phyloP scores from a whole-genome alignment of 305 asterid species.

The Solanum chacoense region DNA sequence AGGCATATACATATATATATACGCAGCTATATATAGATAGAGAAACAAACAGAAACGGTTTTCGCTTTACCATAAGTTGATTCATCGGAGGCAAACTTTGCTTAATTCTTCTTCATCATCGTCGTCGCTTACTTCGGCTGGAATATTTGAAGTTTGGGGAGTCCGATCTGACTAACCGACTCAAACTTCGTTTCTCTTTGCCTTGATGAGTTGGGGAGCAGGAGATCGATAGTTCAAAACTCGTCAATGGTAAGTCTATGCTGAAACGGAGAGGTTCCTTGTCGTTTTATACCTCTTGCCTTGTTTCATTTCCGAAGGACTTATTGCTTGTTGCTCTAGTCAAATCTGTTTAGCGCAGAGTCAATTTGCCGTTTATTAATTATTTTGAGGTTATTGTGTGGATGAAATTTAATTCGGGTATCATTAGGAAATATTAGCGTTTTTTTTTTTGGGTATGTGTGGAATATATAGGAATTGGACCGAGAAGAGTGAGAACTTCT shows the following conservation, averaged over 20 bases:
- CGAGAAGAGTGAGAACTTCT: neutral
- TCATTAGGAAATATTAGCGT: neutral
- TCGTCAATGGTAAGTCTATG: conserved; percentile 48
- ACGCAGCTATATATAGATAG: neutral
- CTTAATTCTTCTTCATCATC: conserved; percentile 5
- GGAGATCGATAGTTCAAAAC: conserved; percentile 52
- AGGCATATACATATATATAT: neutral
- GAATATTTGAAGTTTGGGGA: conserved; percentile 22
- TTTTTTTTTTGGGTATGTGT: neutral
- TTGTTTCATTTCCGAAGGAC: conserved; percentile 7
- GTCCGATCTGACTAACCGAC: conserved; percentile 59
- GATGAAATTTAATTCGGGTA: neutral
- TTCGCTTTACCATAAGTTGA: conserved; percentile 15
- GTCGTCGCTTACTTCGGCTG: conserved; percentile 14
- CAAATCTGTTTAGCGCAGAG: conserved; percentile 14
- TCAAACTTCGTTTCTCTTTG: conserved; percentile 34
- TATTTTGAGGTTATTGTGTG: neutral
- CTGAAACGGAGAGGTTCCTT: conserved; percentile 13
- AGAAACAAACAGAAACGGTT: conserved; percentile 3
- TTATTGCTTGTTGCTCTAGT: conserved; percentile 12
- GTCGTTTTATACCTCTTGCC: conserved; percentile 23
- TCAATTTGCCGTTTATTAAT: neutral
- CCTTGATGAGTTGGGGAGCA: conserved; percentile 61
- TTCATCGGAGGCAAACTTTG: conserved; percentile 21
- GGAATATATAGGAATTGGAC: neutral